A percentile compares a stretch with the other conserved stretches of the same genome.
Evolutionary conservation across 139 green algal species (phyloP).

Genomic region (Picochlorum costavermella): DNA sequence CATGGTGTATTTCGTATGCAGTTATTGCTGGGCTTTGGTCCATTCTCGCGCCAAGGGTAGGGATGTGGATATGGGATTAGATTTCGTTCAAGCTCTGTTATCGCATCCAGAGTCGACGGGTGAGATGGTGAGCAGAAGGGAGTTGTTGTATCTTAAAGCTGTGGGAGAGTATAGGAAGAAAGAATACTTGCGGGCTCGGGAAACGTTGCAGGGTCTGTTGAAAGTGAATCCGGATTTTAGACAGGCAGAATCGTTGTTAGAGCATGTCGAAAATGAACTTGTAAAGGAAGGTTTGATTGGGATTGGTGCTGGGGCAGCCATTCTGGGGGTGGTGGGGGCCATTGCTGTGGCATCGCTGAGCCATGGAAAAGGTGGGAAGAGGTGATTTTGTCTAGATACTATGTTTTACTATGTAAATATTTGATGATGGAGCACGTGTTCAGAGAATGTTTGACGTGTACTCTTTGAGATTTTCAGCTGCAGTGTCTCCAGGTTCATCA

Average conservation of each 20-base stretch:
- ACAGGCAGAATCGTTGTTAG: slow-evolving; percentile 7
- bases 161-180: slow-evolving; percentile 4
- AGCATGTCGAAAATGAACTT: slow-evolving; percentile 12
- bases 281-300: slow-evolving; percentile 18
- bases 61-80: background rate
- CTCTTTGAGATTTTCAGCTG: no score
- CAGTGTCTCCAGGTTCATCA: no score
- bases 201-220: slow-evolving; percentile 1
- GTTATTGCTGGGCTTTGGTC: slow-evolving; percentile 1
- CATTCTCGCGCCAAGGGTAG: background rate
- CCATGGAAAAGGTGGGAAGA: no score
- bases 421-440: no score
- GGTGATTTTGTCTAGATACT: no score
- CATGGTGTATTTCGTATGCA: background rate
- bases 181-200: background rate
- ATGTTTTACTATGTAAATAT: no score
- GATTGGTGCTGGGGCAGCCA: slow-evolving; percentile 2
- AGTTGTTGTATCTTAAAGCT: slow-evolving; percentile 12
- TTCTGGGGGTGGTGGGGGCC: slow-evolving; percentile 4
- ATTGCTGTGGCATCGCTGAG: slow-evolving; percentile 7
- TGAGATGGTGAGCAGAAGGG: slow-evolving; percentile 11
- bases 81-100: background rate
- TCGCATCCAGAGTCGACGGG: background rate
- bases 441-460: no score
- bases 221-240: slow-evolving; percentile 9